A percentile compares a stretch with the other conserved stretches of the same genome.
Evolutionary conservation across 352 stramenopile genomes (phyloP).

Genomic region (Phytophthora europaea): DNA sequence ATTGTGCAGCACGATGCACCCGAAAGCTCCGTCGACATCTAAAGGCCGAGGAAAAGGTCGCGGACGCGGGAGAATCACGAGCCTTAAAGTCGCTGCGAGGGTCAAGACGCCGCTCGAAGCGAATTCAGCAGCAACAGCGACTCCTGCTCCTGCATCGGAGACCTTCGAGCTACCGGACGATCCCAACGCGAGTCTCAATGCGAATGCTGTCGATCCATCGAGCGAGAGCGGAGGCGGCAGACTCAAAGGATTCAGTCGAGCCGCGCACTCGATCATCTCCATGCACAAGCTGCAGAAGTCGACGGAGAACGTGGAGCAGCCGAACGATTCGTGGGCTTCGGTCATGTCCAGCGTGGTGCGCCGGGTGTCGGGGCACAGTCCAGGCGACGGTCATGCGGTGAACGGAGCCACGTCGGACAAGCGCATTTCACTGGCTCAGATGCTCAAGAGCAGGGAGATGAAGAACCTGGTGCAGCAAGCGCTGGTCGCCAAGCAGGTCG

Average conservation of each 20-base stretch:
- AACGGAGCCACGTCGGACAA: constrained; percentile 16
- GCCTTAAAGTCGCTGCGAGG: constrained; percentile 19
- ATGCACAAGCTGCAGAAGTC: constrained; percentile 25
- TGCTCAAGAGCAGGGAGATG: constrained; percentile 67
- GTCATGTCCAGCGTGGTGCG: constrained; percentile 41
- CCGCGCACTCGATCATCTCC: constrained; percentile 49
- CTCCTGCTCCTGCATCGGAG: constrained; percentile 2
- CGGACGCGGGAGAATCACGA: constrained; percentile 11
- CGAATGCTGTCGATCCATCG: neutral
- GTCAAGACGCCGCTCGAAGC: constrained; percentile 11
- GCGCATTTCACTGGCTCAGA: constrained; percentile 50
- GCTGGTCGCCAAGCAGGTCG: constrained; percentile 35
- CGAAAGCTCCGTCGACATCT: constrained; percentile 16
- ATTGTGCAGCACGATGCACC: constrained; percentile 12
- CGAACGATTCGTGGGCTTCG: constrained; percentile 40
- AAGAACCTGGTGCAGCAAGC: constrained; percentile 73
- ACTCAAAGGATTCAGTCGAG: constrained; percentile 36
- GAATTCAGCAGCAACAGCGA: neutral
- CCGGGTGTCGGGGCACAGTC: constrained; percentile 15
- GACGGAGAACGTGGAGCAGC: neutral
- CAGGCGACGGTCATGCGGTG: too few relatives aligned
- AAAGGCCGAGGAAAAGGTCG: constrained; percentile 24
- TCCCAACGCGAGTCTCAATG: neutral
- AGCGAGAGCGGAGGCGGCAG: neutral
- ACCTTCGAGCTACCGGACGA: neutral